phyloP scores from a whole-genome alignment of 345 rosid genomes.

The Mallotus nudiflorus region DNA sequence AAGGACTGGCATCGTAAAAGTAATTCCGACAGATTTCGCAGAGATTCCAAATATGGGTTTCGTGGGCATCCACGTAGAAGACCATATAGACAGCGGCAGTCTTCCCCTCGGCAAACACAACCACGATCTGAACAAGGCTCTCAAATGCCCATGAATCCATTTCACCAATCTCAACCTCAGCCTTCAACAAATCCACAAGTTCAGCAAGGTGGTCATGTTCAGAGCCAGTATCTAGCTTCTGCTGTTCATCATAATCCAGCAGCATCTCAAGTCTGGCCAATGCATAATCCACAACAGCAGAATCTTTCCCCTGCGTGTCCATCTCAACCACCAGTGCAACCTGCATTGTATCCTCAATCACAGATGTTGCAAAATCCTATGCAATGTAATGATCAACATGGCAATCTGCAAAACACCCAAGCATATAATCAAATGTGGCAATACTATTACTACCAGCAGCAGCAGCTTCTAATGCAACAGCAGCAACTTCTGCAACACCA shows the following conservation, averaged over 20 bases:
- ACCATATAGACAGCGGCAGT: conserved; percentile 33
- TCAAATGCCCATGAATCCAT: conserved; percentile 30
- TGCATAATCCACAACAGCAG: conserved; percentile 44
- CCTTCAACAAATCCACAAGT: conserved; percentile 25
- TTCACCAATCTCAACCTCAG: conserved; percentile 29
- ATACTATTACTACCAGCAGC: conserved; percentile 67
- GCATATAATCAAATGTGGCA: conserved; percentile 81
- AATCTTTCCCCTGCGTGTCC: conserved; percentile 34
- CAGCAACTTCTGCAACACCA: conserved; percentile 40
- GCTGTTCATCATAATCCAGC: conserved; percentile 30
- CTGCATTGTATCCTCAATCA: conserved; percentile 41
- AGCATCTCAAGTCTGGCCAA: conserved; percentile 33
- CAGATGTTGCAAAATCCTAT: conserved; percentile 44
- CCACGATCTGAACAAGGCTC: conserved; percentile 27
- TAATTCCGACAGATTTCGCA: conserved; percentile 35
- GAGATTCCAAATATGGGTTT: conserved; percentile 47
- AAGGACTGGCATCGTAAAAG: conserved; percentile 38
- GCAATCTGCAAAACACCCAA: conserved; percentile 45
- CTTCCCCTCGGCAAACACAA: conserved; percentile 29
- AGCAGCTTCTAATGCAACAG: conserved; percentile 46
- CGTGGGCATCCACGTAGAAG: conserved; percentile 49
- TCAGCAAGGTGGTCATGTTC: conserved; percentile 35
- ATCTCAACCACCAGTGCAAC: conserved; percentile 36
- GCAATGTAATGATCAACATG: conserved; percentile 49
- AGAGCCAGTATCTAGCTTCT: conserved; percentile 29